A percentile compares a stretch with the other conserved stretches of the same genome.
Evolutionary conservation across 305 asterid species (phyloP).

Genomic region (Caryopteris hybrid): DNA sequence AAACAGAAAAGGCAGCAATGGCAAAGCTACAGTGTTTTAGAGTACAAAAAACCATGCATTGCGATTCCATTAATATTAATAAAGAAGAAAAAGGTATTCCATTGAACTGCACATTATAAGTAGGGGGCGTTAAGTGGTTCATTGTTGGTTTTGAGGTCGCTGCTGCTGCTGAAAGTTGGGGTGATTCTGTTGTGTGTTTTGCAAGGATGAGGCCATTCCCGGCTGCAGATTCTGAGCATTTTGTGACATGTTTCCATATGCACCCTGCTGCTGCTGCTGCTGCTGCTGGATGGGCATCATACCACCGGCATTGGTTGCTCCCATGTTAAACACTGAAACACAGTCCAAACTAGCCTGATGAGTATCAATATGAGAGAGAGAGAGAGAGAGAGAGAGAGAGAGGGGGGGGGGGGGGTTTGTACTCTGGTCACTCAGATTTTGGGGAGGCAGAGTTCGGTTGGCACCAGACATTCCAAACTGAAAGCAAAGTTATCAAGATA

Average conservation of each 20-base stretch:
- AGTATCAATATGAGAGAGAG: background rate
- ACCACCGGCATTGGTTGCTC: slow-evolving; percentile 59
- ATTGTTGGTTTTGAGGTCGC: slow-evolving; percentile 80
- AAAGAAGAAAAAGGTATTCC: too few relatives aligned
- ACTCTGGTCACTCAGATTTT: slow-evolving; percentile 84
- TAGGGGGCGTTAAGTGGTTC: slow-evolving; percentile 3
- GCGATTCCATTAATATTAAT: too few relatives aligned
- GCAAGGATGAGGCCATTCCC: slow-evolving; percentile 48
- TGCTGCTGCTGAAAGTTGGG: slow-evolving; percentile 88
- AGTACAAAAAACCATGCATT: background rate
- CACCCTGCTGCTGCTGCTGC: slow-evolving; percentile 57
- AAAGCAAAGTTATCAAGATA: slow-evolving; percentile 22
- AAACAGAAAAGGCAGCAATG: too few relatives aligned
- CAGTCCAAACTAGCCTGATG: background rate
- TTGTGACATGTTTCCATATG: slow-evolving; percentile 80
- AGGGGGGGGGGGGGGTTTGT: slow-evolving; percentile 15
- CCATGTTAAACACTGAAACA: slow-evolving; percentile 78
- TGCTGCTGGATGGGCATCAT: slow-evolving; percentile 76
- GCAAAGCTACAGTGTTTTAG: too few relatives aligned
- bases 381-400: background rate
- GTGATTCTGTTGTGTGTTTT: slow-evolving; percentile 63
- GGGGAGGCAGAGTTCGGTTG: slow-evolving; percentile 71
- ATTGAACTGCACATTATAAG: too few relatives aligned
- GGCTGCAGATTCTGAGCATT: slow-evolving; percentile 56
- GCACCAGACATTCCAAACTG: slow-evolving; percentile 79